Evolutionary conservation across 225 moss, liverwort and hornwort genomes (phyloP).

Genomic region (Straminergon stramineum): DNA sequence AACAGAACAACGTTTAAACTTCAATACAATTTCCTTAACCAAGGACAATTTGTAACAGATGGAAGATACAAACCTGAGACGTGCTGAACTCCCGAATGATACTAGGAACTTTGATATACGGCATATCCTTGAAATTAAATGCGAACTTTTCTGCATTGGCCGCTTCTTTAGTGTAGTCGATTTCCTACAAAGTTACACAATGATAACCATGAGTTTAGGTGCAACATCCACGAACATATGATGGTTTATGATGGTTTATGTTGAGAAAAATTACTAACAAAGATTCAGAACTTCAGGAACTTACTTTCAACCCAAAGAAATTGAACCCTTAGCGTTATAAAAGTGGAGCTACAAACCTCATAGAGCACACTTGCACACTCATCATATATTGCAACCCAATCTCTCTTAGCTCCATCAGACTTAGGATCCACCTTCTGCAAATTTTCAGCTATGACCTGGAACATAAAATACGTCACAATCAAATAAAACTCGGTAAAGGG

Average conservation of each 20-base stretch:
- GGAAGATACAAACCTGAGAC: constrained; percentile 52
- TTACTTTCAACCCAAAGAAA: neutral
- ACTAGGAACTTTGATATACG: constrained; percentile 74
- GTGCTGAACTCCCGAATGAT: constrained; percentile 80
- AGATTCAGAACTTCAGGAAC: neutral
- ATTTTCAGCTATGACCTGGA: constrained; percentile 88
- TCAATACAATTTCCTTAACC: neutral
- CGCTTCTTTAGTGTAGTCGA: constrained; percentile 85
- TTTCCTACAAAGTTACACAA: constrained; percentile 46
- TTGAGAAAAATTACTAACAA: neutral
- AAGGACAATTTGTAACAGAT: neutral
- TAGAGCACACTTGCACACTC: constrained; percentile 94
- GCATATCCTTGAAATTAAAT: constrained; percentile 71
- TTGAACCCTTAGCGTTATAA: neutral
- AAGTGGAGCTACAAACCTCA: constrained; percentile 39
- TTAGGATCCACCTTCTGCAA: constrained; percentile 95
- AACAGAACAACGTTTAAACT: neutral
- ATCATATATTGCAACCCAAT: constrained; percentile 99
- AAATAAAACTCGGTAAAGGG: neutral
- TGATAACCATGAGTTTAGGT: neutral
- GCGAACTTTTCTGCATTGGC: constrained; percentile 85
- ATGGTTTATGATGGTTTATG: neutral
- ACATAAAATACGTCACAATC: neutral
- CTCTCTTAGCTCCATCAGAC: constrained; percentile 97
- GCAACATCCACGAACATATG: neutral